A percentile compares a stretch with the other conserved stretches of the same genome.
Conservation (phyloP, 2,329 filamentous ascomycete species). For the Apiospora koreana region DNA sequence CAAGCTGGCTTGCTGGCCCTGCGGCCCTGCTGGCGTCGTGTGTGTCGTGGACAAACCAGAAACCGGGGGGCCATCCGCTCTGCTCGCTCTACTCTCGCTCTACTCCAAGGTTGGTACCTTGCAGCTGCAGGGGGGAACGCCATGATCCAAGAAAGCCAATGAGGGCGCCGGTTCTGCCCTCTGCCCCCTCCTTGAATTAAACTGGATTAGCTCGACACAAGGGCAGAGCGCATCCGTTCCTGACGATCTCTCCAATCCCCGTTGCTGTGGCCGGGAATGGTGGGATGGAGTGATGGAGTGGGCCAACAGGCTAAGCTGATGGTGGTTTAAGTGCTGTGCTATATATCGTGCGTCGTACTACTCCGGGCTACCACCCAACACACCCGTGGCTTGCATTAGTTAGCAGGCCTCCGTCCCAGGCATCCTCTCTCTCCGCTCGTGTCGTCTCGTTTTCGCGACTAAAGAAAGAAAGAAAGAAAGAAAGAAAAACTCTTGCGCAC, state of each 20-base stretch:
- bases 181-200: background rate
- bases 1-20: background rate
- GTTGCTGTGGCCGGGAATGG: background rate
- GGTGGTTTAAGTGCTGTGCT: background rate
- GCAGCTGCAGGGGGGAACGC: slow-evolving; percentile 11
- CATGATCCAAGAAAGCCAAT: slow-evolving; percentile 3
- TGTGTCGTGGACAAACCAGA: slow-evolving; percentile 10
- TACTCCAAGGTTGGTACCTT: slow-evolving; percentile 10
- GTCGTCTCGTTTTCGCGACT: background rate
- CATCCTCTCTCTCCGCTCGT: background rate
- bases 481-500: background rate
- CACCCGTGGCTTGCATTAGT: slow-evolving; percentile 8
- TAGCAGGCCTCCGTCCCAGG: background rate
- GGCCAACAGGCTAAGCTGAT: background rate
- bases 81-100: too few species aligned
- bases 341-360: slow-evolving; percentile 7
- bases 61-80: slow-evolving; percentile 2
- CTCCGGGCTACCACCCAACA: slow-evolving; percentile 4
- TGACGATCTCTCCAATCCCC: slow-evolving; percentile 10
- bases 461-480: too few species aligned
- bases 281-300: background rate
- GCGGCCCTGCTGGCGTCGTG: too few species aligned
- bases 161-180: background rate
- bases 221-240: slow-evolving; percentile 11
- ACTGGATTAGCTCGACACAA: slow-evolving; percentile 9